Evolutionary conservation across 2,329 filamentous ascomycete genomes (phyloP).

Genomic region (Pyrenophora teres): DNA sequence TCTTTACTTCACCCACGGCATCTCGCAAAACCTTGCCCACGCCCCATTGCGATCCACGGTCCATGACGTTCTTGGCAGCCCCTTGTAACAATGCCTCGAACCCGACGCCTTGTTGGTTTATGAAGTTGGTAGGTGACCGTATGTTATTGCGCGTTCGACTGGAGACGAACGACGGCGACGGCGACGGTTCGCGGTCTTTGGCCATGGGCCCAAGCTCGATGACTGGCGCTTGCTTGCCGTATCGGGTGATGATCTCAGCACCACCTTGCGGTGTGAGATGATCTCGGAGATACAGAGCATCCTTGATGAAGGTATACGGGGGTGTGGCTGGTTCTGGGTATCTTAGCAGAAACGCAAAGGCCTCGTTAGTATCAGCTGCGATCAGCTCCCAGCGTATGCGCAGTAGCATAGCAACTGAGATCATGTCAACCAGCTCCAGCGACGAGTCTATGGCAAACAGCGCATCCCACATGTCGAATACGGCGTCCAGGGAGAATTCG

Average conservation of each 20-base stretch:
- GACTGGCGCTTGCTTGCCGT: constrained; percentile 58
- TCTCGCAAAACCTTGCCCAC: constrained; percentile 82
- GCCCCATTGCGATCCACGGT: constrained; percentile 74
- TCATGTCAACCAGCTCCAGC: constrained; percentile 79
- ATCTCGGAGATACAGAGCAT: constrained; percentile 75
- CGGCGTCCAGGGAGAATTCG: constrained; percentile 87
- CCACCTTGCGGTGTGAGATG: constrained; percentile 68
- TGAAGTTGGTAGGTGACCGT: constrained; percentile 34
- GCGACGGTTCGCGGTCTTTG: constrained; percentile 36
- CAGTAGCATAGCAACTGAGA: constrained; percentile 93
- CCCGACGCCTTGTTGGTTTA: constrained; percentile 43
- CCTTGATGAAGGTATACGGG: constrained; percentile 80
- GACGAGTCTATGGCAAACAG: constrained; percentile 85
- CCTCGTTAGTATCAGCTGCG: constrained; percentile 84
- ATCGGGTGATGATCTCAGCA: constrained; percentile 69
- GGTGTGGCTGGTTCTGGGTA: constrained; percentile 72
- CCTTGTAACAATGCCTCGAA: constrained; percentile 76
- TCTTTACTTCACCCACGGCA: constrained; percentile 77
- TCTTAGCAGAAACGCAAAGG: constrained; percentile 78
- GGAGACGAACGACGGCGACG: constrained; percentile 28
- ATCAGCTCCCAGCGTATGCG: constrained; percentile 89
- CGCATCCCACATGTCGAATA: constrained; percentile 86
- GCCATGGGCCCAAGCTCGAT: constrained; percentile 33
- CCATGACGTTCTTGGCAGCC: constrained; percentile 74
- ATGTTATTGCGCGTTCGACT: constrained; percentile 35